These are phyloP conservation scores for Fusarium verrucosum DNA, from an alignment of 2,329 filamentous ascomycete species.

Conservation along the genomic window DNA sequence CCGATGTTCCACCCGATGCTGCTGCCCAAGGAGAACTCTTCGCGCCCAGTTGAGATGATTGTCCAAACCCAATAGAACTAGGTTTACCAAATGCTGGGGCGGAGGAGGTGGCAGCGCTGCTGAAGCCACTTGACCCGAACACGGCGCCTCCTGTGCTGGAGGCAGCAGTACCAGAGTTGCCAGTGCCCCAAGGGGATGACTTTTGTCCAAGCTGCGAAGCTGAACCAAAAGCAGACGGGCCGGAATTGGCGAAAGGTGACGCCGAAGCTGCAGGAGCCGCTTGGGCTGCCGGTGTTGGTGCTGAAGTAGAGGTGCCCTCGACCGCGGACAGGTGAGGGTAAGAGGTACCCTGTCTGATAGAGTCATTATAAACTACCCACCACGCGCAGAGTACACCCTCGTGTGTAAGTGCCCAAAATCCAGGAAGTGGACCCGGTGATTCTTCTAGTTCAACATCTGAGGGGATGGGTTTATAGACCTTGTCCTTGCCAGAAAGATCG, in stretches of 20 bases:
- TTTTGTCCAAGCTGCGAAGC: slow-evolving; percentile 59
- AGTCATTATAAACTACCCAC: slow-evolving; percentile 93
- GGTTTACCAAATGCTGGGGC: slow-evolving; percentile 61
- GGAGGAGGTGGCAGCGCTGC: slow-evolving; percentile 49
- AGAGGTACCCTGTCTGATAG: slow-evolving; percentile 75
- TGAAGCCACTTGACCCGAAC: slow-evolving; percentile 60
- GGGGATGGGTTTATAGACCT: slow-evolving; percentile 79
- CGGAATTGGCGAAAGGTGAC: slow-evolving; percentile 45
- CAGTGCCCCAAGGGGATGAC: slow-evolving; percentile 61
- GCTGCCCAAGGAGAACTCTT: slow-evolving; percentile 65
- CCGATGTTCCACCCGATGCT: slow-evolving; percentile 31
- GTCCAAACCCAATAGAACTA: slow-evolving; percentile 62
- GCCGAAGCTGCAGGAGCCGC: slow-evolving; percentile 45
- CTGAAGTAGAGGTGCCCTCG: slow-evolving; percentile 49
- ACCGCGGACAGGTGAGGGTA: slow-evolving; percentile 74
- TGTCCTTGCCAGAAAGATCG: slow-evolving; percentile 85
- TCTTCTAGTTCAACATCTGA: slow-evolving; percentile 80
- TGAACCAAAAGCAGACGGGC: slow-evolving; percentile 55
- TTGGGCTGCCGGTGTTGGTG: slow-evolving; percentile 45
- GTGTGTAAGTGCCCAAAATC: slow-evolving; percentile 85
- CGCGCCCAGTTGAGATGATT: slow-evolving; percentile 58
- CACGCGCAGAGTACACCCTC: slow-evolving; percentile 86
- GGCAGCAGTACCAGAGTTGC: slow-evolving; percentile 45
- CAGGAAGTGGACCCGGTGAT: slow-evolving; percentile 82
- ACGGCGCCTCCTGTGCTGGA: slow-evolving; percentile 49